Base-by-base conservation (phyloP, 768 basidiomycete species). In the Exsudoporus frostii region DNA sequence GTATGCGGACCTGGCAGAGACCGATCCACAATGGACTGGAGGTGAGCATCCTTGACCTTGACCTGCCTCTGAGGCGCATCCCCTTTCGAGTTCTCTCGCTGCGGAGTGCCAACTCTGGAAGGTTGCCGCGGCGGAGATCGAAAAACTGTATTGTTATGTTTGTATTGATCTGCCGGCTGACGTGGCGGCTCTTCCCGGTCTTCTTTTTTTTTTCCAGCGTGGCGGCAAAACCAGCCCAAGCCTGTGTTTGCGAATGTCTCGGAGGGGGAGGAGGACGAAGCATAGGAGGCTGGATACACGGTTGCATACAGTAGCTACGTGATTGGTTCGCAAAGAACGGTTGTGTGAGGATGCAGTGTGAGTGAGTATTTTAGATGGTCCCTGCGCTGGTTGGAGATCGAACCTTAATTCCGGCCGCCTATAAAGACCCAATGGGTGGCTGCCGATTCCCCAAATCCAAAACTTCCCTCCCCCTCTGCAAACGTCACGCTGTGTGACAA, bases 141-240 rank as follows among this genome's bases (percentile, higher is more conserved):
- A 61, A 71, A 55, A 30, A 24, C 8, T 69, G 60, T 71, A 53
- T 66, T 66, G 66, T 41, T 46, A 48, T 70, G 54, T 72, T 70
- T 71, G 61, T 65, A 45, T 52, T 66, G 59, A 61, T 69, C 65
- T 62, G 56, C 48, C 58, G 63, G 65, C 81, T 84, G 81, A 86
- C 82, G 82, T 85, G 81, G 79, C 82, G 69, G 67, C 46, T 58
- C 53, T 67, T 63, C 54, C 58, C 55, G 61, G 50, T 43, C 46
- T 58, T 53, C 29, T 11, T 30, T 11, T 30, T 30, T 76, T 75
- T 76, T 76, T 73, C 76, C 78, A 94, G 92, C 92, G 36, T 93
- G 92, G 92, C 81, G 78, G 72, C 71, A 76, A 63, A 93, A 87
- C 72, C 92, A 95, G 68, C 92, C 93, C 50, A 83, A 85, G 68